A percentile compares a stretch with the other conserved stretches of the same genome.
These are phyloP conservation scores for Gaertneriomyces sp. DNA, from an alignment of 192 early-diverging fungal genomes.

Conservation along the genomic window DNA sequence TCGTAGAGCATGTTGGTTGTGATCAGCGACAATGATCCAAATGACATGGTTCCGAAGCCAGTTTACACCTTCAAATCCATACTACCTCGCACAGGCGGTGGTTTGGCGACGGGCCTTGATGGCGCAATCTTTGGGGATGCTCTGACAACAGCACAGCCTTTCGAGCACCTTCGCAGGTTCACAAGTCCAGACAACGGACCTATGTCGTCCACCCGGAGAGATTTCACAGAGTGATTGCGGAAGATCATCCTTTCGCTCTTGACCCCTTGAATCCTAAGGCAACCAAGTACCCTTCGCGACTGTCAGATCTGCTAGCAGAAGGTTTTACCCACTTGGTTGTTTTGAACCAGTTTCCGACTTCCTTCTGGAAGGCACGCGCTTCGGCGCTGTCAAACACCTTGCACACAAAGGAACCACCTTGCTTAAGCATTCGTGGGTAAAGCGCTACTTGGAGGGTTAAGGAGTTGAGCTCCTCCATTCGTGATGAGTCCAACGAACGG, in stretches of 20 bases:
- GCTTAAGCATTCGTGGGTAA: conserved; percentile 39
- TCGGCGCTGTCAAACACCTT: conserved; percentile 58
- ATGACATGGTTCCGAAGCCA: too few relatives aligned
- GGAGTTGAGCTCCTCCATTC: conserved; percentile 59
- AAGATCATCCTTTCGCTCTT: background rate
- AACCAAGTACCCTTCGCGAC: conserved; percentile 69
- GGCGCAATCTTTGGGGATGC: too few relatives aligned
- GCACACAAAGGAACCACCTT: conserved; percentile 61
- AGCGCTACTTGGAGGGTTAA: conserved; percentile 63
- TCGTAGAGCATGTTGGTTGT: too few relatives aligned
- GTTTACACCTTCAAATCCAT: too few relatives aligned
- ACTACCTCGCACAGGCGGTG: too few relatives aligned
- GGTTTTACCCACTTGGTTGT: conserved; percentile 67
- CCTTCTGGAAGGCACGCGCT: conserved; percentile 31
- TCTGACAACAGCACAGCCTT: too few relatives aligned
- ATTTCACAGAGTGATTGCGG: background rate
- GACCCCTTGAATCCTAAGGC: conserved; percentile 47
- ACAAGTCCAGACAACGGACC: too few relatives aligned
- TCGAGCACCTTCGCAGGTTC: too few relatives aligned
- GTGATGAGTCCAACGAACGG: conserved; percentile 61
- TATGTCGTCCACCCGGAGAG: too few relatives aligned
- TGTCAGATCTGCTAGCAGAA: conserved; percentile 59
- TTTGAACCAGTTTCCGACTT: conserved; percentile 50
- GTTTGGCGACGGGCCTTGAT: too few relatives aligned
- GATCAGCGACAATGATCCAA: too few relatives aligned